These are phyloP conservation scores for Apodospora peruviana DNA, from an alignment of 495 filamentous ascomycete species.

Conservation along the genomic window DNA sequence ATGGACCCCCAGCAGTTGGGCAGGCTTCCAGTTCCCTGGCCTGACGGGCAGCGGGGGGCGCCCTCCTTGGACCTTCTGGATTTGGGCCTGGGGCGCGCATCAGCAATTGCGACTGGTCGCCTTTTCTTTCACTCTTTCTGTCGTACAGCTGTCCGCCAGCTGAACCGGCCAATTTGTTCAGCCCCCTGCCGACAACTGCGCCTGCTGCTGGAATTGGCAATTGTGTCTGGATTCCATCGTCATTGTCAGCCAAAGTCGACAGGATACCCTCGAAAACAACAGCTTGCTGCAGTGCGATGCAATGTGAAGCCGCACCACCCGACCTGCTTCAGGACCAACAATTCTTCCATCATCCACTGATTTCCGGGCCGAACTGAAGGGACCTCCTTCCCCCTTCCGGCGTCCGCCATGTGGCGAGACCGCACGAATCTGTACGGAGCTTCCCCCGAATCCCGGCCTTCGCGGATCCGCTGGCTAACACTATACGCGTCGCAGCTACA, in stretches of 20 bases:
- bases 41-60: too few species aligned
- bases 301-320: constrained; percentile 25
- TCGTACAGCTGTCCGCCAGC: too few species aligned
- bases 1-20: too few species aligned
- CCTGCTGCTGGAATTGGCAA: constrained; percentile 4
- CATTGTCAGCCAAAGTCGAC: constrained; percentile 7
- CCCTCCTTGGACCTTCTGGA: too few species aligned
- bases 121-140: too few species aligned
- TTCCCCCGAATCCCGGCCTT: constrained; percentile 1
- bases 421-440: constrained; percentile 84
- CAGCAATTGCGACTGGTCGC: too few species aligned
- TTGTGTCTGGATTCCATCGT: constrained; percentile 7
- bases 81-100: too few species aligned
- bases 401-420: constrained; percentile 89
- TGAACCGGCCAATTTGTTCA: too few species aligned
- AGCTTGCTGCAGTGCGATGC: constrained; percentile 12
- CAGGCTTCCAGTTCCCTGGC: too few species aligned
- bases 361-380: constrained; percentile 22
- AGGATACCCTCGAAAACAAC: neutral
- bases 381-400: constrained; percentile 33
- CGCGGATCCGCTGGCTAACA: neutral
- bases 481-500: constrained; percentile 56
- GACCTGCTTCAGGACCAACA: constrained; percentile 11
- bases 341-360: neutral
- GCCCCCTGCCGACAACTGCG: too few species aligned